Evolutionary conservation across 306 rosid genomes (phyloP), one percentile per base, ranked within the genome.

Genomic region (Cicer judaicum): DNA sequence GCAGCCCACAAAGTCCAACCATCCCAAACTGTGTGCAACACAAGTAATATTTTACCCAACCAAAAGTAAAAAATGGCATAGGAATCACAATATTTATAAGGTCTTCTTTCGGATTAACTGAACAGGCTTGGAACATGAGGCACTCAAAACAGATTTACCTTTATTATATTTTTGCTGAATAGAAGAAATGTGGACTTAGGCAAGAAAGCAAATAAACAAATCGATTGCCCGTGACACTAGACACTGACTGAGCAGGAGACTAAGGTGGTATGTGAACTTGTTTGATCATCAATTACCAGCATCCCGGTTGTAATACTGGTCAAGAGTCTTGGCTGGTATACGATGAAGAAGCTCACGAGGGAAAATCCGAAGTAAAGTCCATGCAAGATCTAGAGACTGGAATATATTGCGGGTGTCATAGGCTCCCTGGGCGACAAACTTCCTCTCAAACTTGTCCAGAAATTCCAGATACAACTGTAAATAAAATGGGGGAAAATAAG

Each of bases 261-360:
- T 73, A 61, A 64, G 81, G 70, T 21, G 78, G 70, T 21, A 40
- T 12, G 19, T 8, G 80, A 66, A 63, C 70, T 67, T 65, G 67
- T 76, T 72, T 49, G 44, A 49, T 57, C 74, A 83, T 91, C 87
- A 92, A 83, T 94, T 90, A 44, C 89, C 84, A 56, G 97, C 87
- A 75, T 95, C 99, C 70, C 99, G 88, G 88, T 91, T 95, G 82
- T 95, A 95, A 79, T 42, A 95, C 74, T 47, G 91, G 49, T 95
- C 99, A 44, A 95, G 99, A 55, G 97, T 92, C 89, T 95, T 95
- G 29, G 93, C 93, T 34, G 99, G 99, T 48, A 95, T 95, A 84
- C 99, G 98, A 81, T 95, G 99, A 85, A 95, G 98, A 78, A 95
- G 99, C 84, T 95, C 99, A 13, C 99, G 99, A 5, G 99, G 99